Evolutionary conservation across 495 filamentous ascomycete species (phyloP).

Genomic region (Podospora pseudoanserina): DNA sequence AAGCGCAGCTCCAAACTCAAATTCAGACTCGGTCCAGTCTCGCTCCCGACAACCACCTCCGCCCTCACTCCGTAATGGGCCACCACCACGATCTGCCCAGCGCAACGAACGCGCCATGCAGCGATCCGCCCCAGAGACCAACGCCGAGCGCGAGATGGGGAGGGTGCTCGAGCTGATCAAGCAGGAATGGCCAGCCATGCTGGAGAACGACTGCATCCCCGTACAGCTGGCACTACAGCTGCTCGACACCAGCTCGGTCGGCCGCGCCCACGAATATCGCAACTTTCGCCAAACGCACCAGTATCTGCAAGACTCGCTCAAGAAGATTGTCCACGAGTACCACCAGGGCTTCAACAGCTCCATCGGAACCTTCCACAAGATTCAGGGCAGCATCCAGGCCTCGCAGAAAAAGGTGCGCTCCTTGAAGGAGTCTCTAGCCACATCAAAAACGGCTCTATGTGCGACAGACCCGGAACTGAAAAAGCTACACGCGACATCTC

Average conservation of each 20-base stretch:
- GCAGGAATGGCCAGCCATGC: conserved; percentile 88
- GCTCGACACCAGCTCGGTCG: conserved; percentile 89
- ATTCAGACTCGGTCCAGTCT: conserved; percentile 4
- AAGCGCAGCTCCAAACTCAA: conserved; percentile 16
- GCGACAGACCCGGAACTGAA: conserved; percentile 89
- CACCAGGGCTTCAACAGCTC: conserved; percentile 99
- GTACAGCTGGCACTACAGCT: conserved; percentile 89
- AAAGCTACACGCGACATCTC: conserved; percentile 75
- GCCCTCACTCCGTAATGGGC: conserved; percentile 25
- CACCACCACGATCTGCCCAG: conserved; percentile 31
- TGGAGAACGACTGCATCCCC: conserved; percentile 78
- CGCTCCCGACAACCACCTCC: conserved; percentile 18
- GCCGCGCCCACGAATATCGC: conserved; percentile 79
- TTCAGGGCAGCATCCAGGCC: conserved; percentile 84
- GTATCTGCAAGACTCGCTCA: conserved; percentile 84
- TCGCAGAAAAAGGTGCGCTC: conserved; percentile 81
- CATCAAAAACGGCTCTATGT: conserved; percentile 76
- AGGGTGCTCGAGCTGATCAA: conserved; percentile 64
- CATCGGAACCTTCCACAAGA: conserved; percentile 98
- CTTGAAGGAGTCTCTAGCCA: conserved; percentile 76
- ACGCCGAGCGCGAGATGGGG: conserved; percentile 45
- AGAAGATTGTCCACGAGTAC: conserved; percentile 96
- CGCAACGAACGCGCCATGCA: conserved; percentile 14
- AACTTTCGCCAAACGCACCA: conserved; percentile 77
- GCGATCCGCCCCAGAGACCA: conserved; percentile 33